Conservation (phyloP, 2,329 filamentous ascomycete genomes). For the Trichoderma sp. region DNA sequence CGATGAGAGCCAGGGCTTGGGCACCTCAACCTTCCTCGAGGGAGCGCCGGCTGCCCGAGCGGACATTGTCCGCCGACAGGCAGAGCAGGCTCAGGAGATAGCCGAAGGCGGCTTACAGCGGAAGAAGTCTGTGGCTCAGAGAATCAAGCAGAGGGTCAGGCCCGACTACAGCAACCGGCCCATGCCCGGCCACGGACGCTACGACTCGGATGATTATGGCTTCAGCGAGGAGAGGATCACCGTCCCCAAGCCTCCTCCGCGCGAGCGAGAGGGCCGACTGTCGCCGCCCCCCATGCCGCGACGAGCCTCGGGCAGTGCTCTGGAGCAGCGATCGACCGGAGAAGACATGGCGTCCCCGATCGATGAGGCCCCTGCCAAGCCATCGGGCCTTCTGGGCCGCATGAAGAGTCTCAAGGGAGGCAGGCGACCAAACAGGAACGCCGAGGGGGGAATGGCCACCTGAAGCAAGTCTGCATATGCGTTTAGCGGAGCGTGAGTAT, state of each 20-base stretch:
- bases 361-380: constrained; percentile 49
- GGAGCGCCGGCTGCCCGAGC: constrained; percentile 83
- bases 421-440: constrained; percentile 45
- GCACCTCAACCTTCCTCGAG: constrained; percentile 94
- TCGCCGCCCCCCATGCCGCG: constrained; percentile 53
- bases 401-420: constrained; percentile 82
- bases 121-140: constrained; percentile 94
- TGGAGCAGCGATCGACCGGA: constrained; percentile 67
- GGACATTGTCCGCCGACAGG: constrained; percentile 75
- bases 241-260: constrained; percentile 14
- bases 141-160: constrained; percentile 79
- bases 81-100: constrained; percentile 64
- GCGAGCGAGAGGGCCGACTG: constrained; percentile 42
- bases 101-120: constrained; percentile 67
- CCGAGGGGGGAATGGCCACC: constrained; percentile 34
- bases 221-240: constrained; percentile 54
- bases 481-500: constrained; percentile 15
- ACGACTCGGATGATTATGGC: constrained; percentile 57
- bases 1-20: constrained; percentile 78
- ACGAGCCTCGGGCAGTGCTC: constrained; percentile 44
- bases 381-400: constrained; percentile 70
- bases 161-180: constrained; percentile 54
- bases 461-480: background rate
- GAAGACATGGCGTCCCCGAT: constrained; percentile 51
- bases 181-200: constrained; percentile 38